Evolutionary conservation across 2,329 filamentous ascomycete genomes (phyloP), one percentile per base, ranked within the genome.

Genomic region (Nigrograna mackinnonii): DNA sequence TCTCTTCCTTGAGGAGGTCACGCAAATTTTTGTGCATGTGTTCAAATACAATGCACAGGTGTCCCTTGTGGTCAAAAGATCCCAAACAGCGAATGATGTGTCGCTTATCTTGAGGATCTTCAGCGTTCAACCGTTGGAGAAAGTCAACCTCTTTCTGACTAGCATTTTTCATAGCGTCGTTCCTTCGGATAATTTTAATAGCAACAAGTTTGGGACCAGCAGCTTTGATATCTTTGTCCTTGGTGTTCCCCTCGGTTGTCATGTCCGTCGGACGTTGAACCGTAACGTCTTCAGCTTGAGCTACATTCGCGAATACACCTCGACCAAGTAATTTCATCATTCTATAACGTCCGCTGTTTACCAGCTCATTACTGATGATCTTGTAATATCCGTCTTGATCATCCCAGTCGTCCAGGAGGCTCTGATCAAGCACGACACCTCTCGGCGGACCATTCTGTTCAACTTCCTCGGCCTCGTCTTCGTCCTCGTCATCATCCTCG

Each of bases 321-420:
- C 89, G 91, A 50, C 94, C 94, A 17, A 99, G 79, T 39, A 86
- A 86, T 44, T 91, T 84, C 66, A 92, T 87, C 22, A 99, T 84
- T 64, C 94, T 89, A 68, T 97, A 97, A 22, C 91, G 87, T 22
- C 85, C 85, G 21, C 84, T 84, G 24, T 95, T 88, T 49, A 99
- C 79, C 38, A 97, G 75, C 73, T 99, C 94, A 60, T 92, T 91
- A 30, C 91, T 84, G 43, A 95, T 90, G 44, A 96, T 85, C 69
- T 94, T 95, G 77, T 97, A 99, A 67, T 97, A 97, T 5, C 92
- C 94, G 61, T 99, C 91, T 39, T 87, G 84, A 64, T 97, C 94
- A 62, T 95, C 91, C 85, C 85, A 89, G 46, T 95, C 92, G 60
- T 97, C 92, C 39, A 96, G 81, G 67, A 95, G 86, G 49, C 86